Evolutionary conservation across 2,329 filamentous ascomycete genomes (phyloP).

Genomic region (Calonectria crousiana): DNA sequence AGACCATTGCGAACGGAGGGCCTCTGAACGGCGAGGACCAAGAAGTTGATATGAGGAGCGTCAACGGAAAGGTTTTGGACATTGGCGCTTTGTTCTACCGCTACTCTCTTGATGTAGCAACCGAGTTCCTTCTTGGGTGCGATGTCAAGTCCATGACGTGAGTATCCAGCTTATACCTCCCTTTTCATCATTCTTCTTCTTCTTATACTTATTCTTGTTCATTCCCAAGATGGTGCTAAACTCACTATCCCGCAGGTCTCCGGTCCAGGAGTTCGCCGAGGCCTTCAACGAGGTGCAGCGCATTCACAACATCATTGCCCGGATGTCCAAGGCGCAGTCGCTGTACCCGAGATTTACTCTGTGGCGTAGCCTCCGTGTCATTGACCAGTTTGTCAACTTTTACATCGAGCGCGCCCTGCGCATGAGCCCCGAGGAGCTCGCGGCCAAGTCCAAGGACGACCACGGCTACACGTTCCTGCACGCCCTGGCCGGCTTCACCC

Average conservation of each 20-base stretch:
- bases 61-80: constrained; percentile 74
- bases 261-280: constrained; percentile 77
- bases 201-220: not conserved
- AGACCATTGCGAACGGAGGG: constrained; percentile 71
- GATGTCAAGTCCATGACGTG: constrained; percentile 75
- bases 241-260: constrained; percentile 55
- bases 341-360: constrained; percentile 76
- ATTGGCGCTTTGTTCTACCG: constrained; percentile 84
- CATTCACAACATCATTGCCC: constrained; percentile 75
- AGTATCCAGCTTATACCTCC: constrained; percentile 16
- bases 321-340: constrained; percentile 72
- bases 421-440: constrained; percentile 78
- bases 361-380: constrained; percentile 71
- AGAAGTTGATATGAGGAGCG: constrained; percentile 70
- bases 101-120: constrained; percentile 87
- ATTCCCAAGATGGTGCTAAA: not conserved
- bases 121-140: constrained; percentile 86
- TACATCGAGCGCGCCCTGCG: constrained; percentile 82
- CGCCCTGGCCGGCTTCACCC: constrained; percentile 84
- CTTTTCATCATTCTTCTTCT: not conserved
- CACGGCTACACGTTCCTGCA: constrained; percentile 87
- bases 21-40: constrained; percentile 71
- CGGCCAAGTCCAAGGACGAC: constrained; percentile 77
- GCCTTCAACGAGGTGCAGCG: constrained; percentile 85
- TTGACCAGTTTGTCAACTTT: constrained; percentile 81